phyloP scores from a whole-genome alignment of 331 rosid genomes.

The Stylosanthes scabra region DNA sequence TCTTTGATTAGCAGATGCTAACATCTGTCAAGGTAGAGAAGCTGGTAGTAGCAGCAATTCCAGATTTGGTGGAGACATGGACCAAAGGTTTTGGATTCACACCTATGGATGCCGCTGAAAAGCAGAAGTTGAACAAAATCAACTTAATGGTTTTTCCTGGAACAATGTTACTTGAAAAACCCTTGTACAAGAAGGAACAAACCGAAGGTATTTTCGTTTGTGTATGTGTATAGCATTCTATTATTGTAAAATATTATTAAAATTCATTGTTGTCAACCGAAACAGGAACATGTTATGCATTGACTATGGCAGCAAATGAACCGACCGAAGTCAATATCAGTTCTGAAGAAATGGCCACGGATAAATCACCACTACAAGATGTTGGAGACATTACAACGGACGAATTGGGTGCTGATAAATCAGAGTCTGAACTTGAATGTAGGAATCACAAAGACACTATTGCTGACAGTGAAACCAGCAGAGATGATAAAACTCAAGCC shows the following conservation, averaged over 20 bases:
- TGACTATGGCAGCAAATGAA: slow-evolving; percentile 40
- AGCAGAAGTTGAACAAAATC: slow-evolving; percentile 60
- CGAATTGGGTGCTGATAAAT: slow-evolving; percentile 36
- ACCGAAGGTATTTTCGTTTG: slow-evolving; percentile 47
- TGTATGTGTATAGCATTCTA: slow-evolving; percentile 10
- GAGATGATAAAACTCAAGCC: slow-evolving; percentile 18
- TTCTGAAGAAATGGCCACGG: slow-evolving; percentile 35
- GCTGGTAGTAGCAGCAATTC: slow-evolving; percentile 94
- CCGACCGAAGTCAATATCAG: slow-evolving; percentile 25
- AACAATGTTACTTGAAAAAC: slow-evolving; percentile 77
- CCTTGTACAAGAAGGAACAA: slow-evolving; percentile 51
- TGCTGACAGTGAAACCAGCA: slow-evolving; percentile 28
- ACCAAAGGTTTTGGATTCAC: slow-evolving; percentile 89
- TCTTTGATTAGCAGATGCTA: slow-evolving; percentile 70
- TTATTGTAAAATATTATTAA: not conserved
- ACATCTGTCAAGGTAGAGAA: slow-evolving; percentile 79
- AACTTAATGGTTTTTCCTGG: slow-evolving; percentile 98
- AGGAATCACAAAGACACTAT: slow-evolving; percentile 32
- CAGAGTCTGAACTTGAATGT: slow-evolving; percentile 42
- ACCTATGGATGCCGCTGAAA: slow-evolving; percentile 69
- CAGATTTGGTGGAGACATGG: slow-evolving; percentile 86
- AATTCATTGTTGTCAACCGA: slow-evolving; percentile 32
- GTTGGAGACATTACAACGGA: slow-evolving; percentile 17
- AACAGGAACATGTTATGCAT: slow-evolving; percentile 44
- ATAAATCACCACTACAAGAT: slow-evolving; percentile 40